Evolutionary conservation across 169 alveolate genomes (phyloP), one percentile per base, ranked within the genome.

Genomic region (Eimeria necatrix): DNA sequence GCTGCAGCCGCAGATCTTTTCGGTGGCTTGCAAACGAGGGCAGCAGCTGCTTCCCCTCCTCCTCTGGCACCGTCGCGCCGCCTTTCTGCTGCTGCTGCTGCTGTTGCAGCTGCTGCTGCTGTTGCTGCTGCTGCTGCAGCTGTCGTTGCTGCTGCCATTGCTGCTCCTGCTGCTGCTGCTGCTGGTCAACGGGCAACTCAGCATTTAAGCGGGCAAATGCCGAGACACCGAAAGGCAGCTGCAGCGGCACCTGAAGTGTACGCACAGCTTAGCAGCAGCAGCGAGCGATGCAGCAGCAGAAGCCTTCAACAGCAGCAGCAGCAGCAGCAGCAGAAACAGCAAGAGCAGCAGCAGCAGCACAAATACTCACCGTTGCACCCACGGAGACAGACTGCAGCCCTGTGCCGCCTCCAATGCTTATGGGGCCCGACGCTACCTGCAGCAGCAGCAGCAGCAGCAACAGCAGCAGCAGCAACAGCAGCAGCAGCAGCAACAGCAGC

Each of bases 371-470:
- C 46, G 83, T 32, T 20, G 83, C 46, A n/a, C 78, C 78, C 9
- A 68, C 12, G 32, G 78, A 68, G 41, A 68, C 78, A 68, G 78
- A 68, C 78, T 68, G 78, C 2, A 68, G 22, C 14, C 78, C 78
- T 10, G 0, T 16, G 20, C 20, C 41, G 32, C 78, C 78, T 16
- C 78, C 78, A 22, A 68, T 16, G 41, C 78, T 68, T 16, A 68
- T 22, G 20, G 78, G 78, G 4, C 78, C 41, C 32, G 78, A 68
- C 20, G 78, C 22, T 0, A 68, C 48, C 78, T 68, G 78, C 78
- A 68, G 78, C 78, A 68, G 78, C 78, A 68, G 41, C 78, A 22
- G 78, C 78, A 68, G 78, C 78, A 68, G 5, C 78, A 68, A n/a
- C 41, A 68, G 41, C 22, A 16, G 78, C 78, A 68, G 32, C 78